phyloP scores from a whole-genome alignment of 2,329 filamentous ascomycete genomes.

The Stemphylium lycopersici region DNA sequence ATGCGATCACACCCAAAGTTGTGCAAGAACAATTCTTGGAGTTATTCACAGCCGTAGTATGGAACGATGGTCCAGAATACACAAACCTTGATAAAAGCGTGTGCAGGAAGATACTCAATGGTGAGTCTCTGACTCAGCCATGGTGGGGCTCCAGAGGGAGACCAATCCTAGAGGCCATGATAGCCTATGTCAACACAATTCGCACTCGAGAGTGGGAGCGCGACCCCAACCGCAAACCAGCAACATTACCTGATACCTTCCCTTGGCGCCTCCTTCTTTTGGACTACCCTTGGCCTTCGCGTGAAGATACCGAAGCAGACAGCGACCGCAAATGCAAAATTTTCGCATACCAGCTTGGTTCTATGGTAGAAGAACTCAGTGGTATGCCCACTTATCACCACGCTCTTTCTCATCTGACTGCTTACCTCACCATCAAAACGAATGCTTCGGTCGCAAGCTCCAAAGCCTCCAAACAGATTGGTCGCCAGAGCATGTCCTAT shows the following conservation, averaged over 20 bases:
- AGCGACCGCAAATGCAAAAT: slow-evolving; percentile 20
- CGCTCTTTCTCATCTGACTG: slow-evolving; percentile 15
- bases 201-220: slow-evolving; percentile 32
- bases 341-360: slow-evolving; percentile 24
- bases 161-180: slow-evolving; percentile 26
- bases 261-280: slow-evolving; percentile 34
- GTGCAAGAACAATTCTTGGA: slow-evolving; percentile 25
- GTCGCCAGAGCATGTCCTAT: background rate
- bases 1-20: slow-evolving; percentile 17
- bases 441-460: background rate
- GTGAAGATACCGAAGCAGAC: background rate
- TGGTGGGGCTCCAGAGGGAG: slow-evolving; percentile 22
- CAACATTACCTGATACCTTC: slow-evolving; percentile 35
- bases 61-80: slow-evolving; percentile 16
- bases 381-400: slow-evolving; percentile 22
- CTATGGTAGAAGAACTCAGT: slow-evolving; percentile 21
- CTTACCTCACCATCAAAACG: slow-evolving; percentile 2
- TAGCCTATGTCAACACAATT: slow-evolving; percentile 23
- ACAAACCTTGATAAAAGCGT: background rate
- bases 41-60: slow-evolving; percentile 21
- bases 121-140: slow-evolving; percentile 1
- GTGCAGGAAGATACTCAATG: background rate
- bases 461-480: background rate
- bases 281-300: slow-evolving; percentile 21
- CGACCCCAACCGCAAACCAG: slow-evolving; percentile 21